Evolutionary conservation across 169 alveolate genomes (phyloP).

Genomic region (Cyclospora cayetanensis): DNA sequence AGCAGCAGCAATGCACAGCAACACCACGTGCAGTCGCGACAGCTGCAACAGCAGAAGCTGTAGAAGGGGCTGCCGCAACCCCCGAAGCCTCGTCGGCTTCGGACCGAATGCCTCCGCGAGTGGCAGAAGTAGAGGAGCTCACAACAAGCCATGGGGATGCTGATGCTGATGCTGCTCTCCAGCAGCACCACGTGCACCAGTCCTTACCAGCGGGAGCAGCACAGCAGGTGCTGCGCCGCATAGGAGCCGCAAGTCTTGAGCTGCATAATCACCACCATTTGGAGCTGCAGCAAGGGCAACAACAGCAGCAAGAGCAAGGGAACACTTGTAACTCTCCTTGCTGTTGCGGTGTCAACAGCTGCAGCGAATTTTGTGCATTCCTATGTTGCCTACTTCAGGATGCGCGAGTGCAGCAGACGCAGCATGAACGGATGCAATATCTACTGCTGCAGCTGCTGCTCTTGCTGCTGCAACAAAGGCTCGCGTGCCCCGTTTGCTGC

Average conservation of each 20-base stretch:
- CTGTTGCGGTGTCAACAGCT: constrained; percentile 25
- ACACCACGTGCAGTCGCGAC: neutral
- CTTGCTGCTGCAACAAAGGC: constrained; percentile 22
- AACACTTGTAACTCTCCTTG: neutral
- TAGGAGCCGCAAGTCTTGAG: neutral
- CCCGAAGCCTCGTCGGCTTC: neutral
- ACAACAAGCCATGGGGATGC: too few species aligned
- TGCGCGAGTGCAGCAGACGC: neutral
- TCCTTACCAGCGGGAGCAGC: constrained; percentile 52
- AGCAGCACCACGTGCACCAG: constrained; percentile 11
- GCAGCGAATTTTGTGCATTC: constrained; percentile 31
- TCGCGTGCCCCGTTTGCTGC: constrained; percentile 29
- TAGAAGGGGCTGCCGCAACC: neutral
- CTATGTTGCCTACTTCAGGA: neutral
- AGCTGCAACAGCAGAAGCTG: neutral
- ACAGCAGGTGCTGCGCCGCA: constrained; percentile 46
- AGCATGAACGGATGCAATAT: constrained; percentile 43
- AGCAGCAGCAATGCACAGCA: neutral
- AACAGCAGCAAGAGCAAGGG: neutral
- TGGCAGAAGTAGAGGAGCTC: too few species aligned
- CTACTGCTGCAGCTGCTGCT: constrained; percentile 62
- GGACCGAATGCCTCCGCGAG: too few species aligned
- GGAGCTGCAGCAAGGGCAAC: constrained; percentile 5
- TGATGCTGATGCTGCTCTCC: neutral
- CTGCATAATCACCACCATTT: constrained; percentile 15